phyloP scores from a whole-genome alignment of 2,329 filamentous ascomycete genomes.

The Fusarium sp. region DNA sequence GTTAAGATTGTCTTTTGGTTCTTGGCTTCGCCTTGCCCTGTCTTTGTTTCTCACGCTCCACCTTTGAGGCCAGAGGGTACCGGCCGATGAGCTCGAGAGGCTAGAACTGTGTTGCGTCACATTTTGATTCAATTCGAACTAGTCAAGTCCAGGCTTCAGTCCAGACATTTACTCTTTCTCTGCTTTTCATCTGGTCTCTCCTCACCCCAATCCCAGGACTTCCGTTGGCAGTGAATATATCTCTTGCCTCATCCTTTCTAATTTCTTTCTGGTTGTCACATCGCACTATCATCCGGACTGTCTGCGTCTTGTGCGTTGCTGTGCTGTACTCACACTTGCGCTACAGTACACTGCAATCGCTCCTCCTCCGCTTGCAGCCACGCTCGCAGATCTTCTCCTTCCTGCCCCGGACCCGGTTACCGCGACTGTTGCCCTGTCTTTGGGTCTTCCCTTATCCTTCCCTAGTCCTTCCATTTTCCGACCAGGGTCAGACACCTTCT shows the following conservation, averaged over 20 bases:
- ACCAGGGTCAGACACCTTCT: constrained; percentile 36
- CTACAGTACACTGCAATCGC: constrained; percentile 26
- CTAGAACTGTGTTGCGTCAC: constrained; percentile 1
- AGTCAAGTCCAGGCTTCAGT: neutral
- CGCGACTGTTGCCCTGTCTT: constrained; percentile 34
- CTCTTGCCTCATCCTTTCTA: neutral
- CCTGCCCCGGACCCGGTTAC: constrained; percentile 36
- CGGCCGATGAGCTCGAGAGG: neutral
- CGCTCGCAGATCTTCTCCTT: constrained; percentile 39
- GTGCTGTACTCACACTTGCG: neutral
- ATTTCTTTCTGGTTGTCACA: constrained; percentile 4
- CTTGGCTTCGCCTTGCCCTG: constrained; percentile 23
- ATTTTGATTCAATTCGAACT: constrained; percentile 3
- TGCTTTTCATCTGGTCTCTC: constrained; percentile 2
- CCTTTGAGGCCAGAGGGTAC: constrained; percentile 8
- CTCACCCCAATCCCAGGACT: neutral
- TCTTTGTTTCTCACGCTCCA: constrained; percentile 5
- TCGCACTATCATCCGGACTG: constrained; percentile 20
- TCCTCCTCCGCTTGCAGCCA: constrained; percentile 39
- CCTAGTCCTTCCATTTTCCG: constrained; percentile 36
- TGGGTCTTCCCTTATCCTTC: constrained; percentile 35
- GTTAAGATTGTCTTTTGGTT: constrained; percentile 1
- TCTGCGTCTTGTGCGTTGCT: neutral
- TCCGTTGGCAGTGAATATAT: neutral
- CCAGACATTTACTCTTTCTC: neutral